Base-by-base conservation (phyloP, 768 basidiomycete genomes). In the Kwoniella pini region DNA sequence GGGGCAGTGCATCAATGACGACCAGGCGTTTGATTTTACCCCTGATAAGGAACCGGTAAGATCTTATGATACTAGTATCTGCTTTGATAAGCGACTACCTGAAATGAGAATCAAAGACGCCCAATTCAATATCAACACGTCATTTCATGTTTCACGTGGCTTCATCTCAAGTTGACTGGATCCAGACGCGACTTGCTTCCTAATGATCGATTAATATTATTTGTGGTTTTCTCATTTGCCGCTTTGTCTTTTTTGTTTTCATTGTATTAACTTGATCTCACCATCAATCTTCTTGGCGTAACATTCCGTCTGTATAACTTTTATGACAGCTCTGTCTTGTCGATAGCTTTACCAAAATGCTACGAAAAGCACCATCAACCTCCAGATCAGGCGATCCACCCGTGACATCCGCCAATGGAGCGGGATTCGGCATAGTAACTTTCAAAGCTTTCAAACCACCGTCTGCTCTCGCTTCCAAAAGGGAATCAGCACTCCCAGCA, bases 401-500 rank as follows among this genome's bases (percentile, higher is more conserved):
- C 22, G 58, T 65, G 15, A 70, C 73, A 10, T 70, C 70, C 15
- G 69, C 69, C 9, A 72, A 71, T 0, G 75, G 78, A 4, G 79
- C 70, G 10, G 79, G 79, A 0, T 80, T 79, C 58, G 79, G 78
- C 11, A 46, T 75, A n/a, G 60, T 71, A 0, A 49, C 65, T 3
- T 60, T 64, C 54, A 79, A 78, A 62, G 74, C 76, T 11, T 80
- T 80, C 74, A 76, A 77, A 53, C 65, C 75, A 9, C 79, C 78
- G 1, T 59, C 68, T 2, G 43, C 69, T 28, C 51, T 67, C 17
- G 64, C 52, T 21, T 48, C 71, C 13, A 62, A 66, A 53, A 49
- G 70, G 6, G 60, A 69, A 13, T 11, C 56, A 44, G 64, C 65
- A 26, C 43, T 68, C 13, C 62, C 70, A 3, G 49, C 64, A 4